Evolutionary conservation across 441 rosid species (phyloP).

Genomic region (Hypseocharis bilobata): DNA sequence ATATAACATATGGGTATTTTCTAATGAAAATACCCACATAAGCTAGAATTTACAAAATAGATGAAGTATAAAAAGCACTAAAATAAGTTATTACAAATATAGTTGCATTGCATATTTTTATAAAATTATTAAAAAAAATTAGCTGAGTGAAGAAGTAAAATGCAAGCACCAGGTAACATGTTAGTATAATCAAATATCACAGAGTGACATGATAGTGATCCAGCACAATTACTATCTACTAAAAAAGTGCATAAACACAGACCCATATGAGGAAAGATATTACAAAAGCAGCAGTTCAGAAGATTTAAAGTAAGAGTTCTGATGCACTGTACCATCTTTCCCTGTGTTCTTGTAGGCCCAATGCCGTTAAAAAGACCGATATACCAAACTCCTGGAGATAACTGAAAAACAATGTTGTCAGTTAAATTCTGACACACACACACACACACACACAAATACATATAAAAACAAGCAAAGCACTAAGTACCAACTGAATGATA

Average conservation of each 20-base stretch:
- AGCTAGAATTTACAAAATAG: neutral
- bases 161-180: neutral
- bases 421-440: constrained; percentile 17
- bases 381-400: constrained; percentile 81
- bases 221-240: neutral
- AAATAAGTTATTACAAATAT: neutral
- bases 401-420: constrained; percentile 35
- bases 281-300: neutral
- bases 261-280: neutral
- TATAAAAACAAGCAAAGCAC: neutral
- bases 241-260: neutral
- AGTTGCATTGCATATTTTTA: neutral
- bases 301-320: constrained; percentile 1
- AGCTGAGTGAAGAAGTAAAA: neutral
- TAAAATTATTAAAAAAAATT: neutral
- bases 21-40: no score
- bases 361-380: constrained; percentile 85
- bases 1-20: no score
- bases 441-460: neutral
- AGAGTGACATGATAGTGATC: no score
- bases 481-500: neutral
- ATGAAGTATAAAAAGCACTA: neutral
- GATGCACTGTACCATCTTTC: constrained; percentile 60
- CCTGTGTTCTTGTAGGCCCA: constrained; percentile 74
- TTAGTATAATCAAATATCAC: no score